Evolutionary conservation across 495 filamentous ascomycete genomes (phyloP).

Genomic region (Trichoderma asperelloides): DNA sequence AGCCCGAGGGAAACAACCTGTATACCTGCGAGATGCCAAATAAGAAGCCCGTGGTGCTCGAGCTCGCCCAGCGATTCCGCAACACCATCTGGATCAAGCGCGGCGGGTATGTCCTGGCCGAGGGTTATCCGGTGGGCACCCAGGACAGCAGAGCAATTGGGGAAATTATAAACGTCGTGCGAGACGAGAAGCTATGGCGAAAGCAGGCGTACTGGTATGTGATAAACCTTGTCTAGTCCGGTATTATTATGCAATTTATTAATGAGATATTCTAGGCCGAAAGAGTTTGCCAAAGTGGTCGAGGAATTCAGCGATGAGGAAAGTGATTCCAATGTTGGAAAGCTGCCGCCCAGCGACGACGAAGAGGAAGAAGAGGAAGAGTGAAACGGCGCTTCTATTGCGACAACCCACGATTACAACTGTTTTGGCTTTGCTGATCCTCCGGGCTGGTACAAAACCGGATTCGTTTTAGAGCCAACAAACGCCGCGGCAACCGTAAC

Average conservation of each 20-base stretch:
- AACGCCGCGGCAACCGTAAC: slow-evolving; percentile 55
- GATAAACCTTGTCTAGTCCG: background rate
- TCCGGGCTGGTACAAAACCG: background rate
- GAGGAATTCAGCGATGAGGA: slow-evolving; percentile 54
- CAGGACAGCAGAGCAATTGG: slow-evolving; percentile 72
- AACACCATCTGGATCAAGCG: slow-evolving; percentile 86
- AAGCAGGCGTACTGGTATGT: slow-evolving; percentile 81
- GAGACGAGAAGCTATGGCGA: slow-evolving; percentile 86
- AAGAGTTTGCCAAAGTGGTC: slow-evolving; percentile 62
- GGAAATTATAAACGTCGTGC: slow-evolving; percentile 87
- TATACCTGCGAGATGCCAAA: slow-evolving; percentile 61
- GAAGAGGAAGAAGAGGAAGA: slow-evolving; percentile 38
- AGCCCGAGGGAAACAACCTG: slow-evolving; percentile 70
- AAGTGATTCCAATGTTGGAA: slow-evolving; percentile 68
- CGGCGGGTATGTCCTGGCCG: slow-evolving; percentile 77
- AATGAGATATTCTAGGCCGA: slow-evolving; percentile 48
- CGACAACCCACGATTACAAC: background rate
- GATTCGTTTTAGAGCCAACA: slow-evolving; percentile 32
- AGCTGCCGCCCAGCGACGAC: slow-evolving; percentile 69
- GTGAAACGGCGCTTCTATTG: slow-evolving; percentile 12
- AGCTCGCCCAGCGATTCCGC: slow-evolving; percentile 73
- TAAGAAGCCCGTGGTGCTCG: slow-evolving; percentile 54
- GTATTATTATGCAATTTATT: background rate
- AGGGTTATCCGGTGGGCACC: slow-evolving; percentile 52
- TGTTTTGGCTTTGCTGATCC: slow-evolving; percentile 16